These are phyloP conservation scores for Taphrina wiesneri DNA, from an alignment of 1,139 yeast genomes.

Conservation along the genomic window DNA sequence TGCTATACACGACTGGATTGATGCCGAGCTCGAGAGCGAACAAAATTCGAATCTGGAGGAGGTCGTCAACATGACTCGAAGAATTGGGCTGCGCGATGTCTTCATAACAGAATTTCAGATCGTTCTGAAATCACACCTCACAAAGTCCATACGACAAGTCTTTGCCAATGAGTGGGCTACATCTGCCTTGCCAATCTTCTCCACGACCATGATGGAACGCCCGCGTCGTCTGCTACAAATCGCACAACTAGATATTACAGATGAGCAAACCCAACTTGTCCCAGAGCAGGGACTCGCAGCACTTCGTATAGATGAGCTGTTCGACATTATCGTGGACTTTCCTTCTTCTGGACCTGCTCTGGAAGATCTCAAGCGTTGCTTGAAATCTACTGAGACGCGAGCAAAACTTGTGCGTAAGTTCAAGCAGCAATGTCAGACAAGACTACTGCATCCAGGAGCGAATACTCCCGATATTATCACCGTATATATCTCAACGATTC, in stretches of 20 bases:
- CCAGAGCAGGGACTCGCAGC: constrained; percentile 41
- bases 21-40: background rate
- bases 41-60: background rate
- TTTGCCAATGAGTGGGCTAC: background rate
- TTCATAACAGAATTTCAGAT: background rate
- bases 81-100: constrained; percentile 6
- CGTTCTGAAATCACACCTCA: background rate
- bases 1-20: constrained; percentile 8
- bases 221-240: background rate
- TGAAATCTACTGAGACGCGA: constrained; percentile 51
- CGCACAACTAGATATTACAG: background rate
- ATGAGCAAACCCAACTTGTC: constrained; percentile 18
- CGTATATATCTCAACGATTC: constrained; percentile 69
- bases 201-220: background rate
- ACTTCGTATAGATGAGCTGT: constrained; percentile 62
- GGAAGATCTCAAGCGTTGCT: constrained; percentile 57
- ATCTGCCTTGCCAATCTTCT: background rate
- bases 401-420: constrained; percentile 59
- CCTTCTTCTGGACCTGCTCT: constrained; percentile 65
- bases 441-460: constrained; percentile 76
- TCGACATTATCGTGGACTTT: constrained; percentile 59
- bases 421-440: constrained; percentile 53
- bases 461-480: constrained; percentile 74
- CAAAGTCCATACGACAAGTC: background rate
- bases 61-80: background rate